These are phyloP conservation scores for Byssochlamys sp. DNA, from an alignment of 2,329 filamentous ascomycete species.

Conservation along the genomic window DNA sequence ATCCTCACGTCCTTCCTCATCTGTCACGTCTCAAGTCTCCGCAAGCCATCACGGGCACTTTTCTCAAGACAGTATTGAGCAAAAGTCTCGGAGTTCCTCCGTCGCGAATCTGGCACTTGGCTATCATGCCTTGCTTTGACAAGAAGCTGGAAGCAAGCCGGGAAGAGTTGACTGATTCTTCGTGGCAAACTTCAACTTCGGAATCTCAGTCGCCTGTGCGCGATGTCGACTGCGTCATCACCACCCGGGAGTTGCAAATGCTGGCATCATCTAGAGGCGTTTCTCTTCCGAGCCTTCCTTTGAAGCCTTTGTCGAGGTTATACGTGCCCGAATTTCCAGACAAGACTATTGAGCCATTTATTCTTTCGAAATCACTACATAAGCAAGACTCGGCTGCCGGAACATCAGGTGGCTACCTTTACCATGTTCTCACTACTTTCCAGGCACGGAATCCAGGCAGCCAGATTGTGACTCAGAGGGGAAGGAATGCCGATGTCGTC, in stretches of 20 bases:
- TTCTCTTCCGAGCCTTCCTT: conserved; percentile 63
- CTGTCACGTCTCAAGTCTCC: conserved; percentile 86
- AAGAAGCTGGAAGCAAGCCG: conserved; percentile 96
- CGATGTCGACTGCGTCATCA: conserved; percentile 97
- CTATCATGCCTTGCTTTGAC: conserved; percentile 97
- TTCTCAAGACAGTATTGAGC: conserved; percentile 78
- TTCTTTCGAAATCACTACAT: conserved; percentile 52
- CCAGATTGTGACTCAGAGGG: conserved; percentile 59
- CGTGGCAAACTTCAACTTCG: conserved; percentile 49
- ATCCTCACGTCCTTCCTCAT: conserved; percentile 84
- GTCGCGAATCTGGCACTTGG: conserved; percentile 81
- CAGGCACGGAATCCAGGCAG: conserved; percentile 63
- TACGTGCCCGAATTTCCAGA: conserved; percentile 61
- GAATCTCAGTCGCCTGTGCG: conserved; percentile 46
- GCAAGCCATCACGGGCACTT: conserved; percentile 79
- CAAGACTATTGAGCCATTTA: conserved; percentile 56
- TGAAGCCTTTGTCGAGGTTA: conserved; percentile 41
- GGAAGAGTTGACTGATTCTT: conserved; percentile 74
- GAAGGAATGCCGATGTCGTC: conserved; percentile 81
- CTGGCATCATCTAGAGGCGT: conserved; percentile 72
- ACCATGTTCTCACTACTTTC: conserved; percentile 70
- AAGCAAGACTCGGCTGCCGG: conserved; percentile 51
- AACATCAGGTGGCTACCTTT: conserved; percentile 78
- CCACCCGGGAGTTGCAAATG: conserved; percentile 85
- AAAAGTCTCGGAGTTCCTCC: conserved; percentile 61